phyloP scores from a whole-genome alignment of 345 rosid genomes.

The Erodium maritimum region DNA sequence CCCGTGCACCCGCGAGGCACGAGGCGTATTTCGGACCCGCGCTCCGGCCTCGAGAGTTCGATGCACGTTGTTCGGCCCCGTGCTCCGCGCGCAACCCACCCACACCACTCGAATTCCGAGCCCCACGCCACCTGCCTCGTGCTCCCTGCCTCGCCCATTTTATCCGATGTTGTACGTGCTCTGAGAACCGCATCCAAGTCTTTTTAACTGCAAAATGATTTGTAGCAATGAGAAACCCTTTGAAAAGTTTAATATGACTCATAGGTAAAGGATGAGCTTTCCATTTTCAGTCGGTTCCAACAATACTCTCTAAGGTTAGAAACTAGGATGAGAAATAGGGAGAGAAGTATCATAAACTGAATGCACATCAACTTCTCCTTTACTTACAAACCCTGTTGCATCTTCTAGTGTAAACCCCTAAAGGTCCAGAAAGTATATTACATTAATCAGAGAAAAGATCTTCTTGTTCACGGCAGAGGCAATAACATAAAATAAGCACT shows the following conservation, averaged over 20 bases:
- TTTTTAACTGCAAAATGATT: constrained; percentile 89
- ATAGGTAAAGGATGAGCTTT: constrained; percentile 51
- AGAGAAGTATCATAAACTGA: constrained; percentile 88
- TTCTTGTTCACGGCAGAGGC: not conserved
- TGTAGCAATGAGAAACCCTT: constrained; percentile 85
- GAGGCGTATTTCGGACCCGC: no score
- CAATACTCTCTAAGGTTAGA: constrained; percentile 77
- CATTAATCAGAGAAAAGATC: constrained; percentile 3
- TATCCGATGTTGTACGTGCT: no score
- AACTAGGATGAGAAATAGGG: constrained; percentile 87
- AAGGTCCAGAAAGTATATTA: constrained; percentile 12
- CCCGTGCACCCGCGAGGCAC: no score
- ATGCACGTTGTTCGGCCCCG: no score
- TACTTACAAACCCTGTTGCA: constrained; percentile 84
- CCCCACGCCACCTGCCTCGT: no score
- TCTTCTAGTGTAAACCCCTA: constrained; percentile 93
- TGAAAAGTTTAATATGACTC: constrained; percentile 48
- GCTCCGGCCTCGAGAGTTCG: no score
- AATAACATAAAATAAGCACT: not conserved
- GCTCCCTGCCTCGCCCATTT: no score
- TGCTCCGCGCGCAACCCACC: no score
- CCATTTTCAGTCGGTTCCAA: constrained; percentile 80
- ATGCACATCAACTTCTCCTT: constrained; percentile 74
- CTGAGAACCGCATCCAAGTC: constrained; percentile 90
- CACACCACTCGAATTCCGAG: no score